Evolutionary conservation across 495 filamentous ascomycete species (phyloP).

Genomic region (Clohesyomyces aquaticus): DNA sequence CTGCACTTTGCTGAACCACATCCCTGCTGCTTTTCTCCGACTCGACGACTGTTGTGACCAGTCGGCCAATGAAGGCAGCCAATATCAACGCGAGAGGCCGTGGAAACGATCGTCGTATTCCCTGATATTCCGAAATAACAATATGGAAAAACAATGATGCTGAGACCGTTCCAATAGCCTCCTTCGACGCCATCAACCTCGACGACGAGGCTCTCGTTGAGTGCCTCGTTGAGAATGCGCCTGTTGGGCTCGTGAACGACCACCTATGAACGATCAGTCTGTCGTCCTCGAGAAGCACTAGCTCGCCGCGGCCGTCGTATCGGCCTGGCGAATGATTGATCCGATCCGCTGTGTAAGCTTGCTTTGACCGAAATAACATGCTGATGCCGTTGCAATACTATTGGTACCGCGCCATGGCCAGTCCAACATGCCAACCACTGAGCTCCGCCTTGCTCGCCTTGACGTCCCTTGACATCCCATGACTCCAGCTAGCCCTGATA

Average conservation of each 20-base stretch:
- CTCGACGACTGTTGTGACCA: slow-evolving; percentile 21
- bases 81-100: slow-evolving; percentile 25
- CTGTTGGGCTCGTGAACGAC: slow-evolving; percentile 9
- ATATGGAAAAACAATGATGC: slow-evolving; percentile 38
- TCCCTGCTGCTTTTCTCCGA: slow-evolving; percentile 38
- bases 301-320: slow-evolving; percentile 13
- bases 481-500: slow-evolving; percentile 21
- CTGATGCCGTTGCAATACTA: slow-evolving; percentile 34
- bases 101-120: slow-evolving; percentile 40
- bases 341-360: slow-evolving; percentile 36
- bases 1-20: slow-evolving; percentile 8
- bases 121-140: slow-evolving; percentile 41
- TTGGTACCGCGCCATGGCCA: slow-evolving; percentile 32
- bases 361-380: slow-evolving; percentile 31
- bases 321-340: slow-evolving; percentile 35
- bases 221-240: too few relatives aligned
- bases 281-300: slow-evolving; percentile 1
- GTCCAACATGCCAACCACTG: slow-evolving; percentile 24
- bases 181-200: slow-evolving; percentile 14
- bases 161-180: slow-evolving; percentile 37
- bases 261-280: slow-evolving; percentile 1
- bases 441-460: slow-evolving; percentile 29
- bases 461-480: slow-evolving; percentile 23
- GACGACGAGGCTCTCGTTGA: slow-evolving; percentile 17
- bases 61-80: slow-evolving; percentile 28